phyloP scores from a whole-genome alignment of 176 grass and related monocot genomes.

The Avena atlantica region DNA sequence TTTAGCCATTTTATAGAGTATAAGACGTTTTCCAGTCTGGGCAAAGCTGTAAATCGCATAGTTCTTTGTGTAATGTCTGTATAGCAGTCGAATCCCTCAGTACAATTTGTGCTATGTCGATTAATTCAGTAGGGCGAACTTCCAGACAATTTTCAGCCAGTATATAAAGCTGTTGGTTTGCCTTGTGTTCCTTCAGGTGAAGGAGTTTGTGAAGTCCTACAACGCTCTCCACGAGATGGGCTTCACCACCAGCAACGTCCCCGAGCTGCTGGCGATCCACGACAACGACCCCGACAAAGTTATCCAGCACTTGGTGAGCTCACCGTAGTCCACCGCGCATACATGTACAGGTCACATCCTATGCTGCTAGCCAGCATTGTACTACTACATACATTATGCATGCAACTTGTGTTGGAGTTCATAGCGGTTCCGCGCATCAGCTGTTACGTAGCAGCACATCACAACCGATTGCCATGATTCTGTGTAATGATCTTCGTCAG shows the following conservation, averaged over 20 bases:
- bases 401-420: constrained; percentile 22
- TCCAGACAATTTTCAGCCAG: neutral
- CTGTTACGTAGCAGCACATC: neutral
- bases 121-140: too few relatives aligned
- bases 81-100: neutral
- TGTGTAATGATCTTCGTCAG: neutral
- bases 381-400: neutral
- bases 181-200: constrained; percentile 60
- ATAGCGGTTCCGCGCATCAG: neutral
- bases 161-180: neutral
- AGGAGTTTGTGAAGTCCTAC: constrained; percentile 98
- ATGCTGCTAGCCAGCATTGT: neutral
- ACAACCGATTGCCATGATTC: neutral
- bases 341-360: constrained; percentile 37
- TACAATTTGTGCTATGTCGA: neutral
- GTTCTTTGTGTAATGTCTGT: neutral
- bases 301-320: constrained; percentile 73
- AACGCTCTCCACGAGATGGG: constrained; percentile 94
- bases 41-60: neutral
- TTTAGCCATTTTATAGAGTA: neutral
- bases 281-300: constrained; percentile 97
- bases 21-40: too few relatives aligned
- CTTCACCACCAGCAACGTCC: constrained; percentile 79
- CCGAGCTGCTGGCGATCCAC: constrained; percentile 86
- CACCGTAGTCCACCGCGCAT: constrained; percentile 37